Conservation (phyloP, 169 alveolate genomes). For the Plasmodium vivax region DNA sequence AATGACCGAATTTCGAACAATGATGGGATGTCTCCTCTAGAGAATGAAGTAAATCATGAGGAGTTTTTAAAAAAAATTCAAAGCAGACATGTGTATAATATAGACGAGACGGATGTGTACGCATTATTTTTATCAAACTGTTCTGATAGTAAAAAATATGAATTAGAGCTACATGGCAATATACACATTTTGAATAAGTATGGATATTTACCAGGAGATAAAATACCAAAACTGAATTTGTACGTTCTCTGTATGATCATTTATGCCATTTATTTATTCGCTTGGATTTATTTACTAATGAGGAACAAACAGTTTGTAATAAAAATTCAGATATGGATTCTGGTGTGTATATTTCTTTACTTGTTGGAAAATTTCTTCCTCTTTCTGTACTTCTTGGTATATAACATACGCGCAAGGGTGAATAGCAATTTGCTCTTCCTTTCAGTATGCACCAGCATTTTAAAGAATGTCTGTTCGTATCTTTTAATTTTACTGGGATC, state of each 20-base stretch:
- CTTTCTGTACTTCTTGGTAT: conserved; percentile 48
- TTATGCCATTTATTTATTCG: conserved; percentile 29
- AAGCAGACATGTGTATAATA: conserved; percentile 7
- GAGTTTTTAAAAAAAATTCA: conserved; percentile 22
- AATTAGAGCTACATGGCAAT: conserved; percentile 73
- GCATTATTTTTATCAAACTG: conserved; percentile 74
- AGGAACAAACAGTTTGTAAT: conserved; percentile 46
- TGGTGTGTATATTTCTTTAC: conserved; percentile 65
- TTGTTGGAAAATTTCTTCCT: conserved; percentile 46
- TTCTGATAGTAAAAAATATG: conserved; percentile 58
- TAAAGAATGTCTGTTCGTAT: conserved; percentile 72
- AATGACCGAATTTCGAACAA: conserved; percentile 38
- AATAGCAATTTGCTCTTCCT: conserved; percentile 50
- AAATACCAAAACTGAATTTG: conserved; percentile 68
- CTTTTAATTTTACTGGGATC: conserved; percentile 72
- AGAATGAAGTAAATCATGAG: conserved; percentile 32
- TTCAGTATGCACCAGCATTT: conserved; percentile 60
- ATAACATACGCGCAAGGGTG: conserved; percentile 51
- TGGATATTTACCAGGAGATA: conserved; percentile 76
- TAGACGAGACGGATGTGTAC: conserved; percentile 56
- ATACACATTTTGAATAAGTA: conserved; percentile 71
- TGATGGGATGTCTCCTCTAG: neutral
- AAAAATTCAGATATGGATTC: conserved; percentile 71
- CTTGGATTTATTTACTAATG: conserved; percentile 52
- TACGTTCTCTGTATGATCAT: conserved; percentile 41